Evolutionary conservation across 768 basidiomycete genomes (phyloP).

Genomic region (Mycena venus): DNA sequence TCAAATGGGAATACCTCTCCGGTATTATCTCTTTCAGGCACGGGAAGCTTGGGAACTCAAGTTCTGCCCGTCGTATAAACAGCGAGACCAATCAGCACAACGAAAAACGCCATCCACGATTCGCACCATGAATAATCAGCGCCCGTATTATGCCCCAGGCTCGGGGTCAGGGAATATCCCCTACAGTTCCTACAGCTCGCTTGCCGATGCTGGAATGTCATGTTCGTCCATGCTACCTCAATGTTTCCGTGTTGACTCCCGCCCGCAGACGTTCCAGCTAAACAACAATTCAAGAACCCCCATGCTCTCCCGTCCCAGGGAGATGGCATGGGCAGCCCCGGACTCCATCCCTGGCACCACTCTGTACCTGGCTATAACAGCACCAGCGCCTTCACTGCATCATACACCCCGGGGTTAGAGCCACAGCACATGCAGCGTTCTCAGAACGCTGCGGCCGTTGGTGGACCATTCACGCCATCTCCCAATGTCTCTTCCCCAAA

Average conservation of each 20-base stretch:
- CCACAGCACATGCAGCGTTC: too few species aligned
- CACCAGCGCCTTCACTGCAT: background rate
- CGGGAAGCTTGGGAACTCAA: background rate
- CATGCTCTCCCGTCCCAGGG: background rate
- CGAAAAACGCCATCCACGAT: background rate
- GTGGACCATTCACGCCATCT: background rate
- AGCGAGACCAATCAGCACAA: background rate
- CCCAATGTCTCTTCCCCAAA: background rate
- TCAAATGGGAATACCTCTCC: constrained; percentile 1
- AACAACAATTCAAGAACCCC: background rate
- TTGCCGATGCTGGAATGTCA: constrained; percentile 7
- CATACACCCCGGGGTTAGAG: background rate
- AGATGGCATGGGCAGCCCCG: constrained; percentile 1
- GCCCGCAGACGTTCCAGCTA: background rate
- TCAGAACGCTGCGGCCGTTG: background rate
- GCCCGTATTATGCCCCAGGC: background rate
- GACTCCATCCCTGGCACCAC: background rate
- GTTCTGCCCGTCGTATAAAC: background rate
- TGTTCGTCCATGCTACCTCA: background rate
- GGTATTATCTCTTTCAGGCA: background rate
- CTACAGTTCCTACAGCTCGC: constrained; percentile 16
- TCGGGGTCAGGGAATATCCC: constrained; percentile 2
- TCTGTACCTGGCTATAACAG: background rate
- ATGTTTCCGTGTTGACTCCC: background rate
- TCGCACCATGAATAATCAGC: background rate